phyloP scores from a whole-genome alignment of 495 filamentous ascomycete genomes.

The Bacidia rubella region DNA sequence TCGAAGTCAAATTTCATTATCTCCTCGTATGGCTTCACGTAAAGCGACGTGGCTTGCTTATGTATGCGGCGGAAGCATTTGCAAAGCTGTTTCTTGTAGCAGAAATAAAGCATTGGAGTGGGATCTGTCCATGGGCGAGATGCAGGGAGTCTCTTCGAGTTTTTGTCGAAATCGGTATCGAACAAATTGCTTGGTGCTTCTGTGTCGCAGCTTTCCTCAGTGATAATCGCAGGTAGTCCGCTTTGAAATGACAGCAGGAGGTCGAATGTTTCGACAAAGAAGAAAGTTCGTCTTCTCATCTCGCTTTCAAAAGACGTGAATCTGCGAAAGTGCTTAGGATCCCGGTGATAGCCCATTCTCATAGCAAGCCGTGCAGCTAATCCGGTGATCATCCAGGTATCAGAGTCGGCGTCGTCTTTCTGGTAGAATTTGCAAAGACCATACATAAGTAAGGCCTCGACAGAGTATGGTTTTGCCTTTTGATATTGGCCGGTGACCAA shows the following conservation, averaged over 20 bases:
- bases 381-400: constrained; percentile 35
- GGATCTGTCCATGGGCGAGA: constrained; percentile 31
- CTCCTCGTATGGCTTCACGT: constrained; percentile 21
- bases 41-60: constrained; percentile 21
- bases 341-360: constrained; percentile 44
- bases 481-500: constrained; percentile 35
- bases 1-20: constrained; percentile 25
- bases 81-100: constrained; percentile 32
- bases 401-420: constrained; percentile 30
- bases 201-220: constrained; percentile 35
- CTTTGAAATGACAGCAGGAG: constrained; percentile 33
- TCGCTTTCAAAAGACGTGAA: constrained; percentile 24
- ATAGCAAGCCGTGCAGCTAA: constrained; percentile 37
- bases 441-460: constrained; percentile 38
- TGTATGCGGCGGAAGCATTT: constrained; percentile 27
- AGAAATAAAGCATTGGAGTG: constrained; percentile 35
- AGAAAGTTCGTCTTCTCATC: constrained; percentile 26
- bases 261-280: constrained; percentile 22
- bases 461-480: constrained; percentile 28
- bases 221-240: constrained; percentile 38
- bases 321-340: constrained; percentile 18
- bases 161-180: constrained; percentile 36
- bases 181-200: constrained; percentile 31
- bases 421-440: constrained; percentile 32
- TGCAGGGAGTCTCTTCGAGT: constrained; percentile 29